These are phyloP conservation scores for Quercus phellos DNA, from an alignment of 331 rosid genomes.

Conservation along the genomic window DNA sequence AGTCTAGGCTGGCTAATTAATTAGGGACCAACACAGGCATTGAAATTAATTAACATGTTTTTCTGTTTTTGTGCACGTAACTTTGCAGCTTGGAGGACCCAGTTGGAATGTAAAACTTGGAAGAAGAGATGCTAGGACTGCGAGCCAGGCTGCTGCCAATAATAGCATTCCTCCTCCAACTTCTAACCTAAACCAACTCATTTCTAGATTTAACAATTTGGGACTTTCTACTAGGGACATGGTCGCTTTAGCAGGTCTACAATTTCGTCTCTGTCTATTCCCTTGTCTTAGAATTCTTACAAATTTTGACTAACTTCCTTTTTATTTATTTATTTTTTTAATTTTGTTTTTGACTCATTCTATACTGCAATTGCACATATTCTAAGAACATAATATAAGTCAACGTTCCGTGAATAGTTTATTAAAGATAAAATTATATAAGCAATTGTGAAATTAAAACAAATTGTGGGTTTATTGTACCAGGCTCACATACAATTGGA, in stretches of 20 bases:
- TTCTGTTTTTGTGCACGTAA: not conserved
- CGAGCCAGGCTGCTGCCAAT: constrained; percentile 79
- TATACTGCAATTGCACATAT: too few species aligned
- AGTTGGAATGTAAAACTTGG: constrained; percentile 80
- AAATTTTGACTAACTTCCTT: too few species aligned
- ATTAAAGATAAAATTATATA: too few species aligned
- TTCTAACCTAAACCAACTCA: constrained; percentile 56
- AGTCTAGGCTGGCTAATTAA: too few species aligned
- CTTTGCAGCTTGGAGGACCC: constrained; percentile 78
- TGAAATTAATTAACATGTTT: not conserved
- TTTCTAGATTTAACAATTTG: constrained; percentile 47
- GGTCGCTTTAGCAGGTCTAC: constrained; percentile 73
- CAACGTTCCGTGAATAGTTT: too few species aligned
- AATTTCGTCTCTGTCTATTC: not conserved
- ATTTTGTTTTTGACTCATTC: too few species aligned
- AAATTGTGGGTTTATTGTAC: not conserved
- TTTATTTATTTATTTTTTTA: too few species aligned
- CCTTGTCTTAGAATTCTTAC: not conserved
- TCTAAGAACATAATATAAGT: too few species aligned
- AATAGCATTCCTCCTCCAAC: constrained; percentile 63
- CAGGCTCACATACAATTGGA: constrained; percentile 81
- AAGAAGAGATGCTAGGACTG: constrained; percentile 68
- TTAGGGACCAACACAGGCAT: too few species aligned
- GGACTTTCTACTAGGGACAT: constrained; percentile 79
- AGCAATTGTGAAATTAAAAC: too few species aligned